Conservation (phyloP, 805 yeast genomes). For the Saturnispora galanensis region DNA sequence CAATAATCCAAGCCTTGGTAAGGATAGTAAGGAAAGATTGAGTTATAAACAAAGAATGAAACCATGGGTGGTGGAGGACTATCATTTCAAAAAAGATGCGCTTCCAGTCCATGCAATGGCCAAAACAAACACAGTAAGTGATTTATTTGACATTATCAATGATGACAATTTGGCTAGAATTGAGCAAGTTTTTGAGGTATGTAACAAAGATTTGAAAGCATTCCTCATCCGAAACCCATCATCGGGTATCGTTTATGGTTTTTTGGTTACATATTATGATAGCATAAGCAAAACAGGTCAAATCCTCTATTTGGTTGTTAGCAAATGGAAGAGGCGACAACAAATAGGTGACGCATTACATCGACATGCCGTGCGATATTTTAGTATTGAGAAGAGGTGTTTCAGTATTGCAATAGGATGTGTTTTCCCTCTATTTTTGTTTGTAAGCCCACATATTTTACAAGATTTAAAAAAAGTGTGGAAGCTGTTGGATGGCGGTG, state of each 20-base stretch:
- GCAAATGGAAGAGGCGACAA: constrained; percentile 42
- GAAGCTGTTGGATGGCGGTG: constrained; percentile 10
- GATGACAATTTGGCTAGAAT: constrained; percentile 7
- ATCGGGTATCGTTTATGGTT: constrained; percentile 44
- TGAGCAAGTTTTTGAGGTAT: constrained; percentile 14
- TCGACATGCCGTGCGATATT: constrained; percentile 40
- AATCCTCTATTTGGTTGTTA: constrained; percentile 40
- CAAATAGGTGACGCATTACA: constrained; percentile 47
- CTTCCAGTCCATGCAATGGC: constrained; percentile 35
- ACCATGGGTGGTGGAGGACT: constrained; percentile 51
- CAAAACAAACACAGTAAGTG: constrained; percentile 27
- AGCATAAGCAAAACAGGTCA: constrained; percentile 30
- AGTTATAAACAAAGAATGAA: constrained; percentile 14
- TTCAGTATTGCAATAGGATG: constrained; percentile 33
- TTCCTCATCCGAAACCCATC: constrained; percentile 51
- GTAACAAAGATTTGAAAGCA: constrained; percentile 30
- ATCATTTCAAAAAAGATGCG: constrained; percentile 41
- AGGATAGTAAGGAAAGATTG: neutral
- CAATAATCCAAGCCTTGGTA: too few relatives aligned
- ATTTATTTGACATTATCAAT: constrained; percentile 4
- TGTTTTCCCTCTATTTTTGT: constrained; percentile 33
- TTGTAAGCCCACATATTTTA: constrained; percentile 8
- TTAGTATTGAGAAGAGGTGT: constrained; percentile 35
- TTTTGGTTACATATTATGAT: constrained; percentile 44
- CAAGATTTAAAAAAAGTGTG: constrained; percentile 11